Percentiles rank a stretch among this genome's conserved stretches.
Evolutionary conservation across 2,329 filamentous ascomycete genomes (phyloP).

Genomic region (Westerdykella sp.): DNA sequence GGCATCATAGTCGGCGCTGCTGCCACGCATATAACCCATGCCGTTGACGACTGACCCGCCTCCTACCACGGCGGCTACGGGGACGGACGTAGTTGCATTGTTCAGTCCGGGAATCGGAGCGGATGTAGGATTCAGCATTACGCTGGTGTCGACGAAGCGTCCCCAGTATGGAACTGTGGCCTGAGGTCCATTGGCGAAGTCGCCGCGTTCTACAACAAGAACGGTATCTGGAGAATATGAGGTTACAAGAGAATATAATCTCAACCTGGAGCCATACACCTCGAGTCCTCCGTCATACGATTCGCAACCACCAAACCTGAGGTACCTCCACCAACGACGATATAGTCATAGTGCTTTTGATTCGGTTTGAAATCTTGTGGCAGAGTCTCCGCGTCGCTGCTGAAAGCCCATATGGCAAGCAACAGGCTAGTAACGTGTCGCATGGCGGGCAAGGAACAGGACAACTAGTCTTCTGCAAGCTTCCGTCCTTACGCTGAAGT

Average conservation of each 20-base stretch:
- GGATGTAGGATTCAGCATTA: slow-evolving; percentile 16
- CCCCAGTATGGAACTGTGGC: slow-evolving; percentile 23
- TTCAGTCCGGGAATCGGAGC: slow-evolving; percentile 18
- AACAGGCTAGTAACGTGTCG: too few species aligned
- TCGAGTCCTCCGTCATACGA: slow-evolving; percentile 2
- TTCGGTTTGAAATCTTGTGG: background rate
- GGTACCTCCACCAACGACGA: slow-evolving; percentile 9
- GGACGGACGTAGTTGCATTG: slow-evolving; percentile 16
- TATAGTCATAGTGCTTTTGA: slow-evolving; percentile 8
- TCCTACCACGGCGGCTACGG: slow-evolving; percentile 23
- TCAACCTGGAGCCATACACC: background rate
- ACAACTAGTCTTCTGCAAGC: too few species aligned
- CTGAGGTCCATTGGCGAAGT: slow-evolving; percentile 17
- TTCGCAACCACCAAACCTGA: slow-evolving; percentile 6
- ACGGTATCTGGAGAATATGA: slow-evolving; percentile 13
- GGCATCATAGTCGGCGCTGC: slow-evolving; percentile 18
- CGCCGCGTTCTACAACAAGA: slow-evolving; percentile 22
- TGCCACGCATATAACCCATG: slow-evolving; percentile 33
- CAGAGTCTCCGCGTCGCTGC: background rate
- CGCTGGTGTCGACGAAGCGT: slow-evolving; percentile 17
- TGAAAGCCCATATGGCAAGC: background rate
- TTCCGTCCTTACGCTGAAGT: too few species aligned
- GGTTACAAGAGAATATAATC: background rate
- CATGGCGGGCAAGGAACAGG: too few species aligned
- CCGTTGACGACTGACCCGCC: slow-evolving; percentile 31